phyloP scores from a whole-genome alignment of 106 monocot species.

The Hemerocallis citrina region DNA sequence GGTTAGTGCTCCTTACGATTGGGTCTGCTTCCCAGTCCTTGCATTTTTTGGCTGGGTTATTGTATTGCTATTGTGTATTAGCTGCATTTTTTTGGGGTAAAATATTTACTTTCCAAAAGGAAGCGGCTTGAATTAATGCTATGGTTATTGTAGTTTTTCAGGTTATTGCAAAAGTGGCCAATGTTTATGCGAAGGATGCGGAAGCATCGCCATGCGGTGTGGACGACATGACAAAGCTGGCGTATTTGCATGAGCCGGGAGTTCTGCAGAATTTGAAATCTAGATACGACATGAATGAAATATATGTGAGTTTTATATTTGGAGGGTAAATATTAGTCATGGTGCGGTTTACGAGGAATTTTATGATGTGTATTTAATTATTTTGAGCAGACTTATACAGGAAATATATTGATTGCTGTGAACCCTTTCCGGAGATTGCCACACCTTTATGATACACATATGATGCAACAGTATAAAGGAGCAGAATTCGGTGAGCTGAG shows the following conservation, averaged over 20 bases:
- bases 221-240: slow-evolving; percentile 18
- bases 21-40: too few relatives aligned
- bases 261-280: slow-evolving; percentile 14
- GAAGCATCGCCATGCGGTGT: slow-evolving; percentile 17
- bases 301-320: slow-evolving; percentile 9
- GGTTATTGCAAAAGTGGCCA: slow-evolving; percentile 7
- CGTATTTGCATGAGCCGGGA: slow-evolving; percentile 19
- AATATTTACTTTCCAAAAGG: too few relatives aligned
- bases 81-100: too few relatives aligned
- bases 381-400: slow-evolving; percentile 50
- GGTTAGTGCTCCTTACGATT: too few relatives aligned
- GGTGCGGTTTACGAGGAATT: not conserved
- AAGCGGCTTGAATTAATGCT: too few relatives aligned
- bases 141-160: too few relatives aligned
- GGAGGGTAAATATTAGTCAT: not conserved
- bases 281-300: slow-evolving; percentile 18
- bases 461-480: slow-evolving; percentile 71
- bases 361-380: not conserved
- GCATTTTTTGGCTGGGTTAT: too few relatives aligned
- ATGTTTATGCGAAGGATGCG: slow-evolving; percentile 8
- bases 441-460: slow-evolving; percentile 60
- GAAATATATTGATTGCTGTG: slow-evolving; percentile 64
- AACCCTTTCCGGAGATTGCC: slow-evolving; percentile 62
- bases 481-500: slow-evolving; percentile 53
- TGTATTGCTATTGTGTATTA: too few relatives aligned